Percentiles rank a stretch among this genome's conserved stretches.
Evolutionary conservation across 176 grass and related monocot genomes (phyloP).

Genomic region (Aegilops longissima): DNA sequence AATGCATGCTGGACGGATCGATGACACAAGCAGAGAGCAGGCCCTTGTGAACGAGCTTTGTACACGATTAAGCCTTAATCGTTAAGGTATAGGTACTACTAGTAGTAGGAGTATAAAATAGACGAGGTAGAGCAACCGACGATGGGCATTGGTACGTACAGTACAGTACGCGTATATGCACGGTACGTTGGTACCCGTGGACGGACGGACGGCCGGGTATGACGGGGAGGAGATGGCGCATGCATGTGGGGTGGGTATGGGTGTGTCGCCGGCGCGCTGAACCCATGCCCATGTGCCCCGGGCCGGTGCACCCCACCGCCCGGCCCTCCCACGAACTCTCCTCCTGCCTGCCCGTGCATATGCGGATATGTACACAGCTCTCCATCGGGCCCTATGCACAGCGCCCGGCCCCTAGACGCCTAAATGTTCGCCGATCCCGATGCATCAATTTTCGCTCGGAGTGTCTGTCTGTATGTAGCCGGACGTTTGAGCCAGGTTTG

Average conservation of each 20-base stretch:
- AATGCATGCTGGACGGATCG: neutral
- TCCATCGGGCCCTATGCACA: too few relatives aligned
- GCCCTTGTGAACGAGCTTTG: neutral
- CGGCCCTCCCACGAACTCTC: neutral
- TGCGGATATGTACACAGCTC: neutral
- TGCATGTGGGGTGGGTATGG: conserved; percentile 10
- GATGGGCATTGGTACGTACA: too few relatives aligned
- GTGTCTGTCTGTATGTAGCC: too few relatives aligned
- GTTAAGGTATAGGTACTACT: too few relatives aligned
- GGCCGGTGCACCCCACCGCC: neutral
- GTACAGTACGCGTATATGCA: too few relatives aligned
- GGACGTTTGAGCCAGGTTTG: too few relatives aligned
- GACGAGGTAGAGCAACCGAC: neutral
- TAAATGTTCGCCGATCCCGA: neutral
- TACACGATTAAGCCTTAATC: too few relatives aligned
- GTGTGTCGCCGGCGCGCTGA: conserved; percentile 17
- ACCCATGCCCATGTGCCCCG: conserved; percentile 33
- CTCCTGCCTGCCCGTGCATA: neutral
- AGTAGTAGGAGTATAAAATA: neutral
- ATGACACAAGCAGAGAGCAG: too few relatives aligned
- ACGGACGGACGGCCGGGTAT: neutral
- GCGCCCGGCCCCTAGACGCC: too few relatives aligned
- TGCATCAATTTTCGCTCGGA: neutral
- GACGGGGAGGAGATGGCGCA: neutral
- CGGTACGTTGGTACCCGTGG: neutral